A percentile compares a stretch with the other conserved stretches of the same genome.
These are phyloP conservation scores for Mycena albidolilacea DNA, from an alignment of 768 basidiomycete species.

Conservation along the genomic window DNA sequence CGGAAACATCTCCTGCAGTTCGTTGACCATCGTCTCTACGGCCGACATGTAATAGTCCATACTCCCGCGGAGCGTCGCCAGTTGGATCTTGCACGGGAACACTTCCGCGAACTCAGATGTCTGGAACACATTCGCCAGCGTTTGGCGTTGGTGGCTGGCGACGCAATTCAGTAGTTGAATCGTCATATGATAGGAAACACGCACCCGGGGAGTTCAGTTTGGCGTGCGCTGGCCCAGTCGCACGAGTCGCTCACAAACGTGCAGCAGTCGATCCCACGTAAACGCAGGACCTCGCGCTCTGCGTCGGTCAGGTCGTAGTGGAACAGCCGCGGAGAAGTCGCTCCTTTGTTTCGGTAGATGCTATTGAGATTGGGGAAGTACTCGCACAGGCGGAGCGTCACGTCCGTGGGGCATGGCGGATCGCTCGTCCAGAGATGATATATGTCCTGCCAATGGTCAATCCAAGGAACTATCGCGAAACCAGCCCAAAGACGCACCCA, in stretches of 20 bases:
- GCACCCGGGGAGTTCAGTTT: neutral
- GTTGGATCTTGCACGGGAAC: constrained; percentile 12
- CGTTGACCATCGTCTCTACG: constrained; percentile 28
- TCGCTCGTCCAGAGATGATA: constrained; percentile 31
- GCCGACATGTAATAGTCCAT: constrained; percentile 20
- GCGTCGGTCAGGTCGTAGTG: constrained; percentile 21
- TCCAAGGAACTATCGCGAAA: neutral
- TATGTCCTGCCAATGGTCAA: constrained; percentile 25
- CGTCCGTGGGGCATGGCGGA: constrained; percentile 26
- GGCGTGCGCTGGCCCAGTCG: constrained; percentile 14
- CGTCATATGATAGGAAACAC: neutral
- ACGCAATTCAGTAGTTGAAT: neutral
- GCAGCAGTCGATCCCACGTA: constrained; percentile 23
- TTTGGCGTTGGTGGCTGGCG: constrained; percentile 1
- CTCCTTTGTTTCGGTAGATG: neutral
- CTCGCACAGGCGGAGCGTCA: constrained; percentile 31
- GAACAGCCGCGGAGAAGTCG: constrained; percentile 23
- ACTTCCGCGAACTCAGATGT: constrained; percentile 18
- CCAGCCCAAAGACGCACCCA: constrained; percentile 16
- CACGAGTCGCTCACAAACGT: constrained; percentile 20
- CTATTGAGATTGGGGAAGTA: constrained; percentile 33
- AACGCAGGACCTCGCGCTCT: constrained; percentile 12
- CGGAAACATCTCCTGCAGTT: constrained; percentile 35
- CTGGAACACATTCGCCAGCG: constrained; percentile 15
- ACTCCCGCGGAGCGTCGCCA: neutral